Evolutionary conservation across 1,284 basidiomycete genomes (phyloP), one percentile per base, ranked within the genome.

Genomic region (Trametes versicolor): DNA sequence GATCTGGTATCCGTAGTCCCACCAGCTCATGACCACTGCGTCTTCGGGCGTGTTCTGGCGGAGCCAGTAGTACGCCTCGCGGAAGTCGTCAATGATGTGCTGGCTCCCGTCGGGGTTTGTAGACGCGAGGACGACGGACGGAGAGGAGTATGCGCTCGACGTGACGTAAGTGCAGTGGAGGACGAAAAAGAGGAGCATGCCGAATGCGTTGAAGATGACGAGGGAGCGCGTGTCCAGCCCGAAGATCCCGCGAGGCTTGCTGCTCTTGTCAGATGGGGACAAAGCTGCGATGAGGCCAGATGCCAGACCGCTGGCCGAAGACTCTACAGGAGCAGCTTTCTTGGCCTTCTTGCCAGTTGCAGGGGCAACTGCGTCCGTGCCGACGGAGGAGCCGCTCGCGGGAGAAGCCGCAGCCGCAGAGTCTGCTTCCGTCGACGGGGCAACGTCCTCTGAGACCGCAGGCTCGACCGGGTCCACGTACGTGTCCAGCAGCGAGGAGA

Each of bases 1-100:
- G 75, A 99, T 98, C 81, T 99, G 97, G 78, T 99, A 99, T 23
- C 98, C 98, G 74, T 99, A 99, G 81, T 99, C 98, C 98, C 98
- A 99, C 98, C 98, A 99, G 70, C 93, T 96, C 95, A 98, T 97
- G 43, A 99, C 90, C 51, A 99, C 97, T 15, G 96, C 90, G 70
- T 95, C 92, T 77, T 95, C 83, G 3, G 91, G 85, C 1, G 98
- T 99, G 82, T 99, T 99, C 80, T 97, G 93, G 63, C 97, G 87
- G 58, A 99, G 81, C 98, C 98, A 99, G 79, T 99, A 98, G 78
- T 99, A 99, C n/a, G 98, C 98, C 82, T 99, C 98, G 66, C 98
- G 88, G 90, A 99, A 99, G 80, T 99, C 98, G 78, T 99, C 98
- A 75, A 99, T 99, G 74, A 99, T 96, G 78, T 96, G 91, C 75